Evolutionary conservation across 176 grass and related monocot genomes (phyloP).

Genomic region (Eragrostis nindensis): DNA sequence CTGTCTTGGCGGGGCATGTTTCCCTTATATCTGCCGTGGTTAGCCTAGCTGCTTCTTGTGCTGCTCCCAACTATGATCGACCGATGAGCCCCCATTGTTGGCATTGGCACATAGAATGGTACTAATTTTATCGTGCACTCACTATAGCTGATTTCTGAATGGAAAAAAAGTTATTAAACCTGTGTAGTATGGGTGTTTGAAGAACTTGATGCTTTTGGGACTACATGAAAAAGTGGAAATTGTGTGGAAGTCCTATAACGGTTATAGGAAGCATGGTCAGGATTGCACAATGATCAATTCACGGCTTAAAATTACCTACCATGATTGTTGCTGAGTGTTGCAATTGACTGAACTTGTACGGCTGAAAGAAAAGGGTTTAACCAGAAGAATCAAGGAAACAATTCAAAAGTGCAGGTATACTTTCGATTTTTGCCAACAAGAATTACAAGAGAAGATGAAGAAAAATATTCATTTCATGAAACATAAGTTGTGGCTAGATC

Average conservation of each 20-base stretch:
- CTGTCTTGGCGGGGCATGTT: background rate
- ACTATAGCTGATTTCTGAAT: background rate
- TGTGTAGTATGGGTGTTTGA: background rate
- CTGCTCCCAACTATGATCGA: background rate
- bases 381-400: background rate
- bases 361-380: background rate
- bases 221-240: background rate
- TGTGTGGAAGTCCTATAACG: background rate
- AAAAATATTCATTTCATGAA: slow-evolving; percentile 11
- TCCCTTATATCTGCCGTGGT: no score
- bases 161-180: background rate
- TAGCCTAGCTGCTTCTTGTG: background rate
- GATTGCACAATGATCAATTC: background rate
- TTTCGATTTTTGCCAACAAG: background rate
- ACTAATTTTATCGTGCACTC: background rate
- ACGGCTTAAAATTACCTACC: background rate
- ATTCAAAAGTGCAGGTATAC: background rate
- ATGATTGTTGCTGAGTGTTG: background rate
- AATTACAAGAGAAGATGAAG: background rate
- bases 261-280: background rate
- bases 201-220: background rate
- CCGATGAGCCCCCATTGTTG: background rate
- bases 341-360: background rate
- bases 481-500: background rate
- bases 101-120: background rate